Percentiles rank a stretch among this genome's conserved stretches.
Evolutionary conservation across 495 filamentous ascomycete genomes (phyloP).

Genomic region (Trichoderma parareesei): DNA sequence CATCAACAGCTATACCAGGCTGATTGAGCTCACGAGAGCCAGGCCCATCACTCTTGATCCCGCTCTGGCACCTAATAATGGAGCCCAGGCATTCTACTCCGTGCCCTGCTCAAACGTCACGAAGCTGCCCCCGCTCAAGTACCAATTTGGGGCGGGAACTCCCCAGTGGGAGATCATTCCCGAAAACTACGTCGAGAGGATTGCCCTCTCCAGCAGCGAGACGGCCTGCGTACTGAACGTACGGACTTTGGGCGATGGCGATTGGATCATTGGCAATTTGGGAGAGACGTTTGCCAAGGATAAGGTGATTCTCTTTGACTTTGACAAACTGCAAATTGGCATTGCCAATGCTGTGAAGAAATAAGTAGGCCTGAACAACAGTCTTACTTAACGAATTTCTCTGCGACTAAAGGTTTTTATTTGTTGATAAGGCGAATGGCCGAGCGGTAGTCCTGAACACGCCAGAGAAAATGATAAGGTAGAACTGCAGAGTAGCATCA

Average conservation of each 20-base stretch:
- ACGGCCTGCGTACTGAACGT: neutral
- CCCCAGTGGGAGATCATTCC: neutral
- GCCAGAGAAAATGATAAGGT: too few relatives aligned
- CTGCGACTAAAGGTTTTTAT: too few relatives aligned
- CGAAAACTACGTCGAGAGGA: neutral
- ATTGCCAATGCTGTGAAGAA: neutral
- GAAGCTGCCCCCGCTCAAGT: neutral
- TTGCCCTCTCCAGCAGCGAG: neutral
- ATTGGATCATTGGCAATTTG: slow-evolving; percentile 4
- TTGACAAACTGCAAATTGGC: neutral
- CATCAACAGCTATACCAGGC: neutral
- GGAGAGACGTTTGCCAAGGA: slow-evolving; percentile 10
- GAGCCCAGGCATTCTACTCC: neutral
- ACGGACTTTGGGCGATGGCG: neutral
- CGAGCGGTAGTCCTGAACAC: too few relatives aligned
- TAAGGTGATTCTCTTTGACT: slow-evolving; percentile 7
- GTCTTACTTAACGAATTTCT: too few relatives aligned
- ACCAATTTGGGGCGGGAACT: neutral
- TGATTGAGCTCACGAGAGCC: neutral
- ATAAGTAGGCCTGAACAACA: too few relatives aligned
- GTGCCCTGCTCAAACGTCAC: neutral
- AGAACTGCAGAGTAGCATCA: too few relatives aligned
- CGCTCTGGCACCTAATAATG: neutral
- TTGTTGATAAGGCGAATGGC: too few relatives aligned
- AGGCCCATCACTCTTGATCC: neutral